Base-by-base conservation (phyloP, 2,329 filamentous ascomycete species). In the Ascochyta rabiei region DNA sequence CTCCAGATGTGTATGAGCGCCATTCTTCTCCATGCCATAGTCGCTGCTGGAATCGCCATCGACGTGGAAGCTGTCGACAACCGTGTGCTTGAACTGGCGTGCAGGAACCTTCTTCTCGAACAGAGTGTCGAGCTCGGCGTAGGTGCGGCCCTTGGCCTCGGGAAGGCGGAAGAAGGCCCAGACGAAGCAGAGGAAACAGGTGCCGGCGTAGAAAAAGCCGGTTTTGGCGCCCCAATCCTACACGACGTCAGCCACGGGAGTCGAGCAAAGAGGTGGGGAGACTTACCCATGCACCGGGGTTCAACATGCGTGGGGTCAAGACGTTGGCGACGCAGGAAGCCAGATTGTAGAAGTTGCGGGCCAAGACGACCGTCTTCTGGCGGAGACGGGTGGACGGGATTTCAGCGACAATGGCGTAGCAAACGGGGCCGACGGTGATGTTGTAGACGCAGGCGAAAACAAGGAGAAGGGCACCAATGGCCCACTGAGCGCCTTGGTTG, bases 281-380 rank as follows among this genome's bases (percentile, higher is more conserved):
- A 43, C 55, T 54, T 55, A 58, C 55, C 70, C 70, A 73, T 12
- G 70, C 69, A 23, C 67, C 61, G 13, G 71, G 71, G 55, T 74
- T 74, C 31, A 74, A 46, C 70, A 74, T 74, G 42, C 69, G 67
- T 6, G 70, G 70, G 2, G 70, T 74, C 24, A 74, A 60, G 30
- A 74, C 57, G 33, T 88, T 89, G 71, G 86, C 89, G 63, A 96
- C 77, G 64, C 96, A 95, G 54, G 85, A 87, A 34, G 91, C 89
- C 38, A 96, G 79, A 67, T 95, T 93, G 80, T 79, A 82, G 28
- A 90, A 79, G 63, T 90, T 89, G 45, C 92, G 86, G 1, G 89
- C 91, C 3, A 96, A 82, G 2, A 95, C 91, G 39, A 96, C 89
- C 0, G 92, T 96, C 81, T 96, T 96, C 77, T 95, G 91, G 70